Evolutionary conservation across 768 basidiomycete genomes (phyloP).

Genomic region (Naganishia friedmannii): DNA sequence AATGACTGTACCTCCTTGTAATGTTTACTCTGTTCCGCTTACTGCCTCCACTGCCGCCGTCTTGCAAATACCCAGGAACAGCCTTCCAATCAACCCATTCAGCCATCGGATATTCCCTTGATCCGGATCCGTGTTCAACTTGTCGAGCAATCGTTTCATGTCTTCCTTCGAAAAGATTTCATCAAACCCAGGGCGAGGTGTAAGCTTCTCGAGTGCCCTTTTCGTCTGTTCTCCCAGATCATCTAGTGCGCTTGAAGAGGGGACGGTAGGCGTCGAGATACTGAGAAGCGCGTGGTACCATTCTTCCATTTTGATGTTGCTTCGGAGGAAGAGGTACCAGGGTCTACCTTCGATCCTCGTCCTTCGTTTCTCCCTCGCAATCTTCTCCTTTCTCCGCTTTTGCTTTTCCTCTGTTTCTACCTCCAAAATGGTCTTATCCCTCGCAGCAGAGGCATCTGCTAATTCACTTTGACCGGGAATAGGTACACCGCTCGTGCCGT

Average conservation of each 20-base stretch:
- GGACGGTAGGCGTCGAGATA: conserved; percentile 54
- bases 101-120: conserved; percentile 97
- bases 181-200: conserved; percentile 59
- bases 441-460: neutral
- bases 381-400: conserved; percentile 55
- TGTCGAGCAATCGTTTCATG: conserved; percentile 77
- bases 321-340: conserved; percentile 91
- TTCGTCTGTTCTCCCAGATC: conserved; percentile 52
- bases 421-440: conserved; percentile 25
- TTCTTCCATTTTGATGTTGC: conserved; percentile 91
- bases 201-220: conserved; percentile 38
- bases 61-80: conserved; percentile 88
- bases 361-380: conserved; percentile 56
- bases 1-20: neutral
- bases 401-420: conserved; percentile 27
- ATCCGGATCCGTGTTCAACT: conserved; percentile 88
- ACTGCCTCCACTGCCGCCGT: conserved; percentile 71
- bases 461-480: neutral
- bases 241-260: conserved; percentile 60
- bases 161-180: conserved; percentile 68
- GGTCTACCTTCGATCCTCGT: conserved; percentile 58
- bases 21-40: conserved; percentile 4
- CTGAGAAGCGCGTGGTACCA: conserved; percentile 62
- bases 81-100: conserved; percentile 84
- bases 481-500: conserved; percentile 21